A percentile compares a stretch with the other conserved stretches of the same genome.
Conservation (phyloP, 2,329 filamentous ascomycete genomes). For the Colletotrichum destructivum region DNA sequence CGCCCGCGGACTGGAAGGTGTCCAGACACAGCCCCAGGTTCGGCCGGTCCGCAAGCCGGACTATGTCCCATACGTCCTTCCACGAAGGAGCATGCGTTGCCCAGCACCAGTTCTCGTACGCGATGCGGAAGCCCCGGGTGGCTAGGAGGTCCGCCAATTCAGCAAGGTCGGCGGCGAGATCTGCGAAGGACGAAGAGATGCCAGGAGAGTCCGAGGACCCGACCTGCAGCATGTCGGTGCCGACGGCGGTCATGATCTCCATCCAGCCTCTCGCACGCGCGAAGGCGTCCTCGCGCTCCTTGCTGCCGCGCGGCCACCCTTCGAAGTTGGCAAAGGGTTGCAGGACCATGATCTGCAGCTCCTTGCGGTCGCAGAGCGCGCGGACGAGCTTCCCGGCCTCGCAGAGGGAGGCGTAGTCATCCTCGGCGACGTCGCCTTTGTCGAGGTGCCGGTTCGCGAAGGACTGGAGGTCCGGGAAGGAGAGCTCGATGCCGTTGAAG, state of each 20-base stretch:
- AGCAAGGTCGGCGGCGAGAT: constrained; percentile 73
- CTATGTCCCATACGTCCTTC: constrained; percentile 79
- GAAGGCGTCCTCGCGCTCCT: constrained; percentile 74
- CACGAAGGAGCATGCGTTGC: constrained; percentile 78
- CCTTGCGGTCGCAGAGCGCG: constrained; percentile 66
- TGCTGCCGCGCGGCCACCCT: constrained; percentile 75
- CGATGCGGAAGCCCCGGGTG: constrained; percentile 71
- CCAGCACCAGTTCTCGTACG: constrained; percentile 91
- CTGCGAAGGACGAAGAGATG: constrained; percentile 64
- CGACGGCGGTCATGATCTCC: constrained; percentile 78
- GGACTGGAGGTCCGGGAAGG: constrained; percentile 79
- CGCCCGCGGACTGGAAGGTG: constrained; percentile 82
- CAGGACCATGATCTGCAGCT: constrained; percentile 77
- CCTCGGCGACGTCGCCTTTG: constrained; percentile 62
- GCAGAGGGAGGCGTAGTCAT: constrained; percentile 73
- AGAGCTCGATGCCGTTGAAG: constrained; percentile 80
- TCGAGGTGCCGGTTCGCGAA: constrained; percentile 69
- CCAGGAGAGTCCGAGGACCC: constrained; percentile 74
- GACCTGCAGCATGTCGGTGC: constrained; percentile 80
- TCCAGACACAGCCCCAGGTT: constrained; percentile 85
- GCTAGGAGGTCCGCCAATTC: constrained; percentile 75
- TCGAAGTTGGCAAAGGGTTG: constrained; percentile 86
- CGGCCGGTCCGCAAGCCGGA: constrained; percentile 70
- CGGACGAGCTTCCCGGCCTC: constrained; percentile 69
- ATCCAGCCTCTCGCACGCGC: constrained; percentile 77